These are phyloP conservation scores for Royoungia palumana DNA, from an alignment of 768 basidiomycete species.

Conservation along the genomic window DNA sequence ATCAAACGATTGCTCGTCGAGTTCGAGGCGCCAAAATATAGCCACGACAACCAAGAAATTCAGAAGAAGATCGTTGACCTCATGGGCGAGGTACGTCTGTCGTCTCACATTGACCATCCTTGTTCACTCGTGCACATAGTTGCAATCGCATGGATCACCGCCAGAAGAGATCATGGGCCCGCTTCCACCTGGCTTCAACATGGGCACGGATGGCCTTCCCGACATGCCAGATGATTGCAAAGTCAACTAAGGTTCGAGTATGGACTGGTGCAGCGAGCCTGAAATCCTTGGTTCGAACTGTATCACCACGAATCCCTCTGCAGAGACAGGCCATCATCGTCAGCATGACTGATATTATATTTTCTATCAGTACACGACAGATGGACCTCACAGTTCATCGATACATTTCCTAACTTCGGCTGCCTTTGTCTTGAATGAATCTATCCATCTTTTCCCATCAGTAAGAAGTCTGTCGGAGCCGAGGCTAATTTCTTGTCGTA, in stretches of 20 bases:
- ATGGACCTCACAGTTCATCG: constrained; percentile 31
- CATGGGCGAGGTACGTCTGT: constrained; percentile 63
- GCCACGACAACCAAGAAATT: constrained; percentile 49
- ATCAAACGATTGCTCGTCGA: constrained; percentile 57
- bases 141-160: constrained; percentile 77
- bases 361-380: too few species aligned
- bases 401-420: constrained; percentile 37
- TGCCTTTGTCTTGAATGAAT: constrained; percentile 45
- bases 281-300: too few species aligned
- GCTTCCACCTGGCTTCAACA: constrained; percentile 64
- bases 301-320: too few species aligned
- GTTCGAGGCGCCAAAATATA: constrained; percentile 62
- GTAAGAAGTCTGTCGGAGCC: constrained; percentile 58
- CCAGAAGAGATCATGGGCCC: constrained; percentile 82
- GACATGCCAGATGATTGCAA: constrained; percentile 35
- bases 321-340: too few species aligned
- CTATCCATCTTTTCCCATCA: constrained; percentile 52
- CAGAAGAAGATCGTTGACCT: constrained; percentile 54
- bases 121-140: constrained; percentile 5
- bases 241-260: not conserved
- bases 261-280: too few species aligned
- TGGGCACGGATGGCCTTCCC: constrained; percentile 55
- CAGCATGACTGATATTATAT: too few species aligned
- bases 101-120: not conserved
- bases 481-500: constrained; percentile 68